These are phyloP conservation scores for Styphnolobium japonicum DNA, from an alignment of 306 rosid genomes.

Conservation along the genomic window DNA sequence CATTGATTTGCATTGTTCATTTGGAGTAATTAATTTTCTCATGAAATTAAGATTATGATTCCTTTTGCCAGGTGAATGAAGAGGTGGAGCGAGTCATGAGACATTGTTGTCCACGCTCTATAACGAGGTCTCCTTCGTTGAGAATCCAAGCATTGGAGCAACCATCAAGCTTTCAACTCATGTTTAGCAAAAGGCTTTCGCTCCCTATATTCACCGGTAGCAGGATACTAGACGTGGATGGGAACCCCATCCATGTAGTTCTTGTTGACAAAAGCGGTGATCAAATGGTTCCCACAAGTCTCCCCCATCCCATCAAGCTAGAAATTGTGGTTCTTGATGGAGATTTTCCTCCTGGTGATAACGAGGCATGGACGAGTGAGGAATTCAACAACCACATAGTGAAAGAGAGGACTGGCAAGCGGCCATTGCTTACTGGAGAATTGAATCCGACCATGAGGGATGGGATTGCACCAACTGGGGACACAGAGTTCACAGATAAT, in stretches of 20 bases:
- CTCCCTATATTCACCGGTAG: conserved; percentile 66
- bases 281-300: conserved; percentile 30
- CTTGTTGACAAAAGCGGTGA: conserved; percentile 43
- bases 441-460: conserved; percentile 53
- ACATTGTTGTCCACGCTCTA: conserved; percentile 31
- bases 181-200: conserved; percentile 37
- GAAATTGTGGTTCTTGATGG: conserved; percentile 85
- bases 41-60: neutral
- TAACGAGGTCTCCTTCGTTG: conserved; percentile 57
- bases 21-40: neutral
- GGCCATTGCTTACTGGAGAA: conserved; percentile 83
- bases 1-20: neutral
- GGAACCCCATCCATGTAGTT: conserved; percentile 43
- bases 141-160: conserved; percentile 52
- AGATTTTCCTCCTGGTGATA: conserved; percentile 49
- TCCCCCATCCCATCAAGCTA: conserved; percentile 46
- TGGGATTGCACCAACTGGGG: conserved; percentile 52
- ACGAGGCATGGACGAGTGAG: conserved; percentile 51
- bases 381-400: conserved; percentile 54
- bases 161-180: conserved; percentile 41
- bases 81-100: conserved; percentile 59
- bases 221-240: conserved; percentile 45
- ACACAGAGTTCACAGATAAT: conserved; percentile 80
- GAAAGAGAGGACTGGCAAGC: conserved; percentile 70
- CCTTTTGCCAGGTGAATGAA: conserved; percentile 55